Conservation (phyloP, 2,329 filamentous ascomycete species). For the Exophiala mesophila region DNA sequence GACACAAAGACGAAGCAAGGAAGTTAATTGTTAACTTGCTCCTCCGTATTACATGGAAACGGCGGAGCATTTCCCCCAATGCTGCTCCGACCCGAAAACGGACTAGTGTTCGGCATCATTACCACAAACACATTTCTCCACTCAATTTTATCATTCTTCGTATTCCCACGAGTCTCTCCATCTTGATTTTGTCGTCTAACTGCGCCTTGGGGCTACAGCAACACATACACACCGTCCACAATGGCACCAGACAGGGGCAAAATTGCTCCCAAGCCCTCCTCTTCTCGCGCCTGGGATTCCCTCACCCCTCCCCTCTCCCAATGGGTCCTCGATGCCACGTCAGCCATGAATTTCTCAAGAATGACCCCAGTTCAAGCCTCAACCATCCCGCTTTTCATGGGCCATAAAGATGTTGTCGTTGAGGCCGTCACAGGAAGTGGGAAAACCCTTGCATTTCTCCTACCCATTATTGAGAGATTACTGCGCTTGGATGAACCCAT, state of each 20-base stretch:
- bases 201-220: not conserved
- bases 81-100: too few species aligned
- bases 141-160: too few species aligned
- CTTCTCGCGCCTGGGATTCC: slow-evolving; percentile 60
- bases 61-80: too few species aligned
- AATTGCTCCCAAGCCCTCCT: slow-evolving; percentile 45
- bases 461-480: slow-evolving; percentile 77
- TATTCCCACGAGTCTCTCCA: too few species aligned
- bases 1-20: too few species aligned
- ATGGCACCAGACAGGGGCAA: slow-evolving; percentile 34
- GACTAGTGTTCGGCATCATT: too few species aligned
- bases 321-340: slow-evolving; percentile 82
- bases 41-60: too few species aligned
- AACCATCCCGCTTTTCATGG: slow-evolving; percentile 80
- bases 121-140: too few species aligned
- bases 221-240: not conserved
- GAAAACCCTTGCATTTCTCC: slow-evolving; percentile 80
- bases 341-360: slow-evolving; percentile 76
- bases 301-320: slow-evolving; percentile 66
- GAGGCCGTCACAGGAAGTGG: slow-evolving; percentile 89
- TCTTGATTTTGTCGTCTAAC: not conserved
- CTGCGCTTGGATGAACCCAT: slow-evolving; percentile 74
- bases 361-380: slow-evolving; percentile 96
- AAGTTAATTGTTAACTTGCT: too few species aligned
- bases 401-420: slow-evolving; percentile 87